Evolutionary conservation across 129 eudicot genomes (phyloP), one percentile per base, ranked within the genome.

Genomic region (Mikania micrantha): DNA sequence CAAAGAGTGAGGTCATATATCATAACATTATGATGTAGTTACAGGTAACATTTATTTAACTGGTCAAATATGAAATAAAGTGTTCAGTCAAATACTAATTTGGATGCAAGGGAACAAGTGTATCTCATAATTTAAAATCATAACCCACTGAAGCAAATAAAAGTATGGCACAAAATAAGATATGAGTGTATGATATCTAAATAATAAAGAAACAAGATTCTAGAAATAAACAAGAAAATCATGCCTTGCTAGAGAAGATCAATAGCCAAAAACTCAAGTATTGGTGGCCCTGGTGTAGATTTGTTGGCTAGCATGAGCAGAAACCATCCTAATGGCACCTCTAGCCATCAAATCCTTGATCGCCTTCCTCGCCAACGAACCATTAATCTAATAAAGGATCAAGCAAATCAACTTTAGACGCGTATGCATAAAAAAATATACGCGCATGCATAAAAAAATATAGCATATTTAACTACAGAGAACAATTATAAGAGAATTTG

Each of bases 291-390:
- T 85, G 53, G 85, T 85, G 38, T 82, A 85, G 32, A 85, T 85
- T 66, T 85, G 87, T 74, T 85, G 90, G 80, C 90, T 81, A 25
- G 91, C 59, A 71, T 85, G 91, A 54, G 80, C 77, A 13, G 87
- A 85, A 1, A 85, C 81, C 91, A 85, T 85, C 67, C 91, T 73
- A 72, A 85, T 85, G 38, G 78, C 74, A 59, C 91, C 91, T 77
- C 91, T 82, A 15, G 87, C 87, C 87, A 85, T 85, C 87, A 85
- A 58, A 54, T 85, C 91, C 63, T 76, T 82, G 11, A 85, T 85
- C 35, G 91, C 96, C 65, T 76, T 90, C 78, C 96, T 75, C 9
- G 91, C 95, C 10, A 90, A 80, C 13, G 97, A 86, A 65, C 97
- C 97, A 74, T 80, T 90, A n/a, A 90, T 78, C 91, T 67, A 34